Base-by-base conservation (phyloP, 495 filamentous ascomycete genomes). In the Cryomyces minteri region DNA sequence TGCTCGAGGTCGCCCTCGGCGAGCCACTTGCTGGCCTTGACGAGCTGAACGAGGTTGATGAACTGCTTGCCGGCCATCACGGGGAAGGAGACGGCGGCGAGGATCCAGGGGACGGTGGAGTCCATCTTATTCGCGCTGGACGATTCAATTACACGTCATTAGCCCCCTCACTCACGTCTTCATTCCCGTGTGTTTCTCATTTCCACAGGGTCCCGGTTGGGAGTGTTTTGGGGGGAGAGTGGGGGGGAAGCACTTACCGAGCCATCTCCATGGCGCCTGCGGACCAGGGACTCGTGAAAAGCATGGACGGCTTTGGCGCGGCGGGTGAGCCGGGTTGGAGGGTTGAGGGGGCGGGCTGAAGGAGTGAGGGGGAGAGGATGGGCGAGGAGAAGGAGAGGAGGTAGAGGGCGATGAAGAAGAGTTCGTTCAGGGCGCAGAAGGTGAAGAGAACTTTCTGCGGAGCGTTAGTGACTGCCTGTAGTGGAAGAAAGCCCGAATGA, bases 371-470 rank as follows among this genome's bases (percentile, higher is more conserved):
- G 3, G 84, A 87, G 46, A 95, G 74, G 30, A 72, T 70, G 1
- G 88, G 88, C 34, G 82, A 88, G 40, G 80, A 86, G 73, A 99
- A 99, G 53, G 87, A 94, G 39, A 99, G 77, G 39, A 99, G 82
- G 68, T 99, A 99, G 51, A 96, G 73, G 39, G 86, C 87, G 59
- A 99, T 87, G 70, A 96, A 99, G 71, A 94, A 96, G 47, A 83
- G 61, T 63, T 99, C 92, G 62, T 96, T 96, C 32, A 90, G 66
- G 40, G 75, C 71, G 64, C 92, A 99, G 67, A 81, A 84, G 49
- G 82, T 56, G 70, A 96, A 96, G 45, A 99, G 72, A 14, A 99
- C 87, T 48, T 68, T 80, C 92, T 98, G 57, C 10, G 32, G 30
- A 49, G 12, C 41, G 41, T 3, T 40, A 36, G 29, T 41, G 4